A percentile compares a stretch with the other conserved stretches of the same genome.
Conservation (phyloP, 495 filamentous ascomycete species). For the Darksidea phi region DNA sequence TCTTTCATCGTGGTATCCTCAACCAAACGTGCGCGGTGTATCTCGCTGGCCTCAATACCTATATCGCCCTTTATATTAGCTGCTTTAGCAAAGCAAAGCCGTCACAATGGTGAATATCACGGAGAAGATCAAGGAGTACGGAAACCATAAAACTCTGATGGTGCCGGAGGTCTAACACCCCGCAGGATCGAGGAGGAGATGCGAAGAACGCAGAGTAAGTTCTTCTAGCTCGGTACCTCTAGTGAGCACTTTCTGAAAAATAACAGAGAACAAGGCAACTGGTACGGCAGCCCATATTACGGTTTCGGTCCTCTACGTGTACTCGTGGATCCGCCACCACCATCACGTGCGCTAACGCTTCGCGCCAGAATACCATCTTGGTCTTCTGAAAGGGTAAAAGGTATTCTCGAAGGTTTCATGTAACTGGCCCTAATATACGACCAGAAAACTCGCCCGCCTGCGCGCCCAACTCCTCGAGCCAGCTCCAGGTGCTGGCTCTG, state of each 20-base stretch:
- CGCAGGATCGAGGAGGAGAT: slow-evolving; percentile 99
- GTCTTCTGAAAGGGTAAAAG: slow-evolving; percentile 82
- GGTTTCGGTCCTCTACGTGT: not conserved
- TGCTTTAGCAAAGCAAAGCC: slow-evolving; percentile 17
- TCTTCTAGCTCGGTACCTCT: not conserved
- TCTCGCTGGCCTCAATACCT: not conserved
- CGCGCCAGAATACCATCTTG: slow-evolving; percentile 88
- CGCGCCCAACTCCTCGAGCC: slow-evolving; percentile 95
- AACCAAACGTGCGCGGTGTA: not conserved
- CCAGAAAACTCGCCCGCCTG: slow-evolving; percentile 90
- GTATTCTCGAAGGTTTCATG: not conserved
- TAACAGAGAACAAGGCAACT: slow-evolving; percentile 95
- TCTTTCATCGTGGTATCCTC: slow-evolving; percentile 17
- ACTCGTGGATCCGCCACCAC: not conserved
- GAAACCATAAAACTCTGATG: slow-evolving; percentile 11
- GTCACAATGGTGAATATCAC: slow-evolving; percentile 98
- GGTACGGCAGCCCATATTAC: slow-evolving; percentile 53
- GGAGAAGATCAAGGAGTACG: slow-evolving; percentile 98
- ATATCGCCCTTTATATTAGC: not conserved
- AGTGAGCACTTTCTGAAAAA: too few relatives aligned
- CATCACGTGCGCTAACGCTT: slow-evolving; percentile 34
- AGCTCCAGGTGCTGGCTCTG: slow-evolving; percentile 68
- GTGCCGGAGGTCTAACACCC: slow-evolving; percentile 27
- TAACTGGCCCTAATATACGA: slow-evolving; percentile 12
- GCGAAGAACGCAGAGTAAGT: slow-evolving; percentile 90